Evolutionary conservation across 441 rosid genomes (phyloP).

Genomic region (Bocquillonia castaneifolia): DNA sequence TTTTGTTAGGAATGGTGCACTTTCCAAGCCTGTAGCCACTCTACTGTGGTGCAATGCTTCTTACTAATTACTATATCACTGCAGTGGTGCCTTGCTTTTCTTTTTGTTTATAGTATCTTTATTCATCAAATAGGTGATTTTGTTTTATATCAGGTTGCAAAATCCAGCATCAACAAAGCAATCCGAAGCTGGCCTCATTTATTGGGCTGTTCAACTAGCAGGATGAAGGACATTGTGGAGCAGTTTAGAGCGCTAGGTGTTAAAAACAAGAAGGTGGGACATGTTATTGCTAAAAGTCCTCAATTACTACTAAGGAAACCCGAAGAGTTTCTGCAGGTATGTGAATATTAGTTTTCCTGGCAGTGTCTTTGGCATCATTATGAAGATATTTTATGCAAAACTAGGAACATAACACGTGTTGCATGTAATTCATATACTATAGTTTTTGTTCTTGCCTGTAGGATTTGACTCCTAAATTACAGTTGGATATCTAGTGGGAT

Average conservation of each 20-base stretch:
- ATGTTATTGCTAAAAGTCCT: conserved; percentile 70
- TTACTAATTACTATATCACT: neutral
- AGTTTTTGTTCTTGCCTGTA: neutral
- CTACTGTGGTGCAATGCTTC: neutral
- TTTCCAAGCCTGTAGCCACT: too few relatives aligned
- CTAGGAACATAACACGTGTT: neutral
- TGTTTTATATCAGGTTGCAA: conserved; percentile 48
- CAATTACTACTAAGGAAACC: conserved; percentile 72
- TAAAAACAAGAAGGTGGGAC: conserved; percentile 57
- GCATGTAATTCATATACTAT: too few relatives aligned
- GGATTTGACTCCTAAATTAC: neutral
- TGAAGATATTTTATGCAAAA: neutral
- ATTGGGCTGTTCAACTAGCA: conserved; percentile 68
- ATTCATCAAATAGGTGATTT: neutral
- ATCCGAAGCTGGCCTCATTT: conserved; percentile 74
- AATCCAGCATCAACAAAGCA: conserved; percentile 49
- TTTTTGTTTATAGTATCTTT: neutral
- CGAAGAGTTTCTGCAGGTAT: conserved; percentile 60
- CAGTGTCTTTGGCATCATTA: neutral
- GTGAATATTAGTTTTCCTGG: neutral
- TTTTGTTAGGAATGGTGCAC: too few relatives aligned
- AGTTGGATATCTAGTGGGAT: neutral
- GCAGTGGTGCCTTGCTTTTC: neutral
- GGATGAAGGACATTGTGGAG: conserved; percentile 54
- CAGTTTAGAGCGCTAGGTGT: conserved; percentile 50